Conservation (phyloP, 228 moss, liverwort and hornwort species). For the Sphagnum magellanicum region DNA sequence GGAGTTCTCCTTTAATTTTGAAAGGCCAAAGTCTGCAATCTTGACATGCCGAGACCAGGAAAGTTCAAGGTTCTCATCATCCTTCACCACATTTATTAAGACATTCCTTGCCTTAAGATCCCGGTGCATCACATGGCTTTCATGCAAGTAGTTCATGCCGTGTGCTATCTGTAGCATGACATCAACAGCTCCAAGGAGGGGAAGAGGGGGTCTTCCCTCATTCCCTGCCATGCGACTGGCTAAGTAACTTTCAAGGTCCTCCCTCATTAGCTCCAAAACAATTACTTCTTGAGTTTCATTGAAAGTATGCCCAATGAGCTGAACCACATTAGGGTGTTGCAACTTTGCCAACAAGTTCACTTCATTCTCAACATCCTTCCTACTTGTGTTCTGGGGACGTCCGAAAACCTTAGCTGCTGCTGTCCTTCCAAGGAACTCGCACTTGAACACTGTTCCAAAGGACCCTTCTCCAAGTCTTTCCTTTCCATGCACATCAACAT, state of each 20-base stretch:
- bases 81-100: constrained; percentile 17
- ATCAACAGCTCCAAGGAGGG: constrained; percentile 27
- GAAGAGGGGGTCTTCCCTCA: constrained; percentile 16
- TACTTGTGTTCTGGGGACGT: constrained; percentile 12
- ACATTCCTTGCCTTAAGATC: constrained; percentile 28
- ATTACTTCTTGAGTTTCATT: constrained; percentile 22
- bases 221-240: constrained; percentile 8
- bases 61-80: constrained; percentile 7
- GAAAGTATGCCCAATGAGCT: constrained; percentile 33
- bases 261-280: constrained; percentile 27
- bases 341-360: constrained; percentile 20
- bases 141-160: constrained; percentile 45
- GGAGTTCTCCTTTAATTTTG: constrained; percentile 13
- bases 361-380: constrained; percentile 22
- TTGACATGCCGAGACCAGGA: constrained; percentile 37
- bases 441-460: constrained; percentile 31
- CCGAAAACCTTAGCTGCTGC: constrained; percentile 23
- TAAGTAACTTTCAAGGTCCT: constrained; percentile 19
- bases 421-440: constrained; percentile 40
- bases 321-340: constrained; percentile 33
- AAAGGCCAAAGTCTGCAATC: constrained; percentile 37
- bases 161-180: constrained; percentile 32
- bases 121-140: constrained; percentile 27
- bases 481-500: too few species aligned
- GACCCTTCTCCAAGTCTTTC: constrained; percentile 17